These are phyloP conservation scores for Xerocomus amazonicus DNA, from an alignment of 1,284 basidiomycete genomes.

Conservation along the genomic window DNA sequence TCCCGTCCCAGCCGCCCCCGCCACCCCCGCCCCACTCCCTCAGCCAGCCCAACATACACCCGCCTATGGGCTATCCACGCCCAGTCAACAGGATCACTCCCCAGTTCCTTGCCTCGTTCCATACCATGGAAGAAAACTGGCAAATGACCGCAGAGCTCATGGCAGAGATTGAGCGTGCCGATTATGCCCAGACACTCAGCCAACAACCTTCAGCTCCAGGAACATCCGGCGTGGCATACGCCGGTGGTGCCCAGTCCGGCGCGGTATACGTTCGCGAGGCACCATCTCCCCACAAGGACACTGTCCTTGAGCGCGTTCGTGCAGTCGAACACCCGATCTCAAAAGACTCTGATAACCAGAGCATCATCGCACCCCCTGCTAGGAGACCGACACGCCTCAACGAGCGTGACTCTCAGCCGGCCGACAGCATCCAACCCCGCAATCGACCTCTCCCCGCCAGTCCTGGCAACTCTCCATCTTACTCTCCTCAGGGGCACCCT, in stretches of 20 bases:
- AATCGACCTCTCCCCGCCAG: slow-evolving; percentile 40
- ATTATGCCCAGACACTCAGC: slow-evolving; percentile 38
- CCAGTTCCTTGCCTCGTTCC: slow-evolving; percentile 52
- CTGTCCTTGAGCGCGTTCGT: slow-evolving; percentile 53
- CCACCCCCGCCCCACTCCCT: too few relatives aligned
- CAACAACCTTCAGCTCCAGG: slow-evolving; percentile 38
- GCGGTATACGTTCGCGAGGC: slow-evolving; percentile 33
- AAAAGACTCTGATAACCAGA: slow-evolving; percentile 37
- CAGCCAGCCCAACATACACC: slow-evolving; percentile 5
- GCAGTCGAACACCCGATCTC: slow-evolving; percentile 50
- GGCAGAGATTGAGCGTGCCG: slow-evolving; percentile 63
- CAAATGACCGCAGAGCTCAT: slow-evolving; percentile 66
- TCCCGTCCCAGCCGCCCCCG: too few relatives aligned
- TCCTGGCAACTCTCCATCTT: slow-evolving; percentile 45
- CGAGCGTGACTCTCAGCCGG: slow-evolving; percentile 40
- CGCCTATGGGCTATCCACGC: slow-evolving; percentile 50
- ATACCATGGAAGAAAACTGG: slow-evolving; percentile 54
- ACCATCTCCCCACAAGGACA: slow-evolving; percentile 47
- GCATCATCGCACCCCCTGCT: slow-evolving; percentile 6
- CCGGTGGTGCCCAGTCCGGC: slow-evolving; percentile 43
- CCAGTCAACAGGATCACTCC: slow-evolving; percentile 53
- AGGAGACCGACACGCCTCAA: slow-evolving; percentile 29
- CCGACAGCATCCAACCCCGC: slow-evolving; percentile 52
- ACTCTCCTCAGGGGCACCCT: slow-evolving; percentile 40
- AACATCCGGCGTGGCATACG: slow-evolving; percentile 49